Base-by-base conservation (phyloP, 148 eudicot species). In the Vaccinium corymbosum region DNA sequence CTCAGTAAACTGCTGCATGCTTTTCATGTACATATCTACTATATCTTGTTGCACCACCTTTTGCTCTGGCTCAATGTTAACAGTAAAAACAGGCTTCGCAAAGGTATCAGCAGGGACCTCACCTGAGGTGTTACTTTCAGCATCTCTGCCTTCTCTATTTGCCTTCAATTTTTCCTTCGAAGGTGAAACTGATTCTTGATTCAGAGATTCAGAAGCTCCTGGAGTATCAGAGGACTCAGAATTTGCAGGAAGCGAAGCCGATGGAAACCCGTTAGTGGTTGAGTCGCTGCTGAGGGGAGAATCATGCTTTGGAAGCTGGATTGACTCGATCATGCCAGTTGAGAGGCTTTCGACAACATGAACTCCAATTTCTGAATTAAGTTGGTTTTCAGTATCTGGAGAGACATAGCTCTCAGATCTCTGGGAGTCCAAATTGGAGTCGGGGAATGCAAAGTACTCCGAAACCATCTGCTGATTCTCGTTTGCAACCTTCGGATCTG, bases 11-110 rank as follows among this genome's bases (percentile, higher is more conserved):
- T 97, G 97, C 82, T 97, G 98, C 99, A 97, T 97, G 89, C 99
- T 97, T 83, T 94, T 97, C 99, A 97, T 93, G 90, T 97, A 97
- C 97, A 97, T 92, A 79, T 97, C 95, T 81, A 97, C 98, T 80
- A 92, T 87, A n/a, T 97, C 99, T 82, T 97, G 99, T 84, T 97
- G 99, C 81, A 93, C 94, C 89, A 97, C 87, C 78, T 91, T 91
- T 86, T 90, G 91, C 87, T 94, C 97, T 2, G 92, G 95, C 85
- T 94, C 93, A 11, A 92, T 78, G 76, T 85, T 93, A 20, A 96
- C 89, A 5, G 88, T 73, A 4, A 92, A 85, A 49, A 92, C 71
- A 27, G 98, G 97, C 78, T 90, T 95, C 15, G 79, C 53, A 76
- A 81, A 49, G 50, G 86, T 56, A 74, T 89, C 86, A 8, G 73